A percentile compares a stretch with the other conserved stretches of the same genome.
These are phyloP conservation scores for Effrenium voratum DNA, from an alignment of 73 alveolate genomes.

Conservation along the genomic window DNA sequence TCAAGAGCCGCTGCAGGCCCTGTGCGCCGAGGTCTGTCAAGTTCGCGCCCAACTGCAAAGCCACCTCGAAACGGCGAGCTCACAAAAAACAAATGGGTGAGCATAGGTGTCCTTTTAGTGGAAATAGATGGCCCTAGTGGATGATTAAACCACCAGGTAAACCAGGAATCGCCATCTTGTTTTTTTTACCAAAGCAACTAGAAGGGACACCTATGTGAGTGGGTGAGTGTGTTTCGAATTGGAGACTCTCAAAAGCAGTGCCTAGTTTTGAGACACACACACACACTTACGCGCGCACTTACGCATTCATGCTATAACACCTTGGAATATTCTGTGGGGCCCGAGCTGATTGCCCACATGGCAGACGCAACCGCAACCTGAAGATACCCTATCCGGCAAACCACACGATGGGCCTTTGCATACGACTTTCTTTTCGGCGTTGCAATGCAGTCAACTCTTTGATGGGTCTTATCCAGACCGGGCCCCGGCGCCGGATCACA, in stretches of 20 bases:
- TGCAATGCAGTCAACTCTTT: too few relatives aligned
- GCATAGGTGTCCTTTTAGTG: neutral
- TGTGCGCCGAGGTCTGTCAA: constrained; percentile 6
- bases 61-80: constrained; percentile 8
- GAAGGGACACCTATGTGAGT: too few relatives aligned
- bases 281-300: neutral
- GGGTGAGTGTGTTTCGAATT: neutral
- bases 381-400: too few relatives aligned
- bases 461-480: too few relatives aligned
- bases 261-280: too few relatives aligned
- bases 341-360: too few relatives aligned
- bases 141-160: neutral
- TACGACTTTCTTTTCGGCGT: too few relatives aligned
- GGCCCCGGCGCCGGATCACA: too few relatives aligned
- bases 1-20: constrained; percentile 60
- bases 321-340: neutral
- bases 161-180: neutral
- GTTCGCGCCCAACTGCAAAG: neutral
- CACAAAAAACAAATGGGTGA: neutral
- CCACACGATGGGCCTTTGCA: too few relatives aligned
- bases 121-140: neutral
- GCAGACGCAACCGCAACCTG: too few relatives aligned
- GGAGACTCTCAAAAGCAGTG: too few relatives aligned
- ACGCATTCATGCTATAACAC: neutral
- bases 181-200: neutral